phyloP scores from a whole-genome alignment of 805 yeast species.

The Lipomyces spencermartinsiae region DNA sequence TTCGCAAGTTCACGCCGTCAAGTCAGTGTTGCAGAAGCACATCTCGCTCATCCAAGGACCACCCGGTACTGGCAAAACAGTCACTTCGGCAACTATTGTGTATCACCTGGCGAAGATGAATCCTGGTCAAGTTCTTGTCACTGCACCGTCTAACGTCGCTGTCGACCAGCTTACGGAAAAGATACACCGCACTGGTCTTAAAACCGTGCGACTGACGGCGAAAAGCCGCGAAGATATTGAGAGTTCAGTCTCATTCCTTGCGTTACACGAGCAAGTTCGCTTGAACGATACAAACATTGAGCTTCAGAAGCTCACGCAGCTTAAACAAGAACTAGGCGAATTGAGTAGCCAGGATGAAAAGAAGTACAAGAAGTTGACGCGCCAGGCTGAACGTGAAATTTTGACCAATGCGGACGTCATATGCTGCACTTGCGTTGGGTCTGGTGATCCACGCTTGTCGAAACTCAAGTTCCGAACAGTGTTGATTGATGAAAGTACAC shows the following conservation, averaged over 20 bases:
- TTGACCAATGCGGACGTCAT: slow-evolving; percentile 73
- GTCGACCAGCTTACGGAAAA: slow-evolving; percentile 88
- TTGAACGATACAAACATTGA: slow-evolving; percentile 50
- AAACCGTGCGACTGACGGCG: slow-evolving; percentile 79
- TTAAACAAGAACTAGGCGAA: slow-evolving; percentile 73
- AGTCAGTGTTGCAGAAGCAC: slow-evolving; percentile 70
- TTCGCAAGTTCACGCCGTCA: slow-evolving; percentile 82
- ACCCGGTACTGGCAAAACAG: slow-evolving; percentile 96
- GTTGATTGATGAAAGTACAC: slow-evolving; percentile 90
- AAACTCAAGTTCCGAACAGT: slow-evolving; percentile 71
- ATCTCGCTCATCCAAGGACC: slow-evolving; percentile 91
- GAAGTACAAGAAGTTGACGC: slow-evolving; percentile 51
- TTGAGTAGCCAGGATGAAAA: slow-evolving; percentile 61
- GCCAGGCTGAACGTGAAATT: slow-evolving; percentile 56
- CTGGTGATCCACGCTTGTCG: slow-evolving; percentile 74
- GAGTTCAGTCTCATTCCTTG: slow-evolving; percentile 60
- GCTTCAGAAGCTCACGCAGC: slow-evolving; percentile 61
- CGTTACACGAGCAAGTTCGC: slow-evolving; percentile 63
- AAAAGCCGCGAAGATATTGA: slow-evolving; percentile 82
- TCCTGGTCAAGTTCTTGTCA: slow-evolving; percentile 73
- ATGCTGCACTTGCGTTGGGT: slow-evolving; percentile 92
- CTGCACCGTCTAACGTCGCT: slow-evolving; percentile 96
- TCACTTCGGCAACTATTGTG: slow-evolving; percentile 86
- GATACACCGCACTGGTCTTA: slow-evolving; percentile 70
- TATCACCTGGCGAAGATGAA: slow-evolving; percentile 71